Conservation (phyloP, 148 eudicot species). For the Rhododendron mucronatum region DNA sequence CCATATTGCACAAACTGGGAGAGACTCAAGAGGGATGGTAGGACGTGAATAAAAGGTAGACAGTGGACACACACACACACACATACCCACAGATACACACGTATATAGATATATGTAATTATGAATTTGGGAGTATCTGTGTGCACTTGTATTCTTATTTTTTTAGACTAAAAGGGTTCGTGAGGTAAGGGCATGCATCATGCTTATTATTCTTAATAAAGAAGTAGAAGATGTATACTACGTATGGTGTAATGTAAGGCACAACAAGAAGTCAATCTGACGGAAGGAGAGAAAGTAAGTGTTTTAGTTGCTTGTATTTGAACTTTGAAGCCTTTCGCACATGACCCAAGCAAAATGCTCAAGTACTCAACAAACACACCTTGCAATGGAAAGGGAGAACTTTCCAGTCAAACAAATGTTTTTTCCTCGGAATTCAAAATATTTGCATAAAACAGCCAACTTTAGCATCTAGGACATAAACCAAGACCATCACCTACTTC, state of each 20-base stretch:
- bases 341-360: background rate
- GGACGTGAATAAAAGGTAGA: background rate
- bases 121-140: background rate
- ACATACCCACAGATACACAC: background rate
- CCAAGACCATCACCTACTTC: background rate
- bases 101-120: background rate
- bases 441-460: background rate
- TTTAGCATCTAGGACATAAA: background rate
- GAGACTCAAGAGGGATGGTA: conserved; percentile 1
- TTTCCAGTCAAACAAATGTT: background rate
- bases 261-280: background rate
- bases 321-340: background rate
- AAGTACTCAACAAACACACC: background rate
- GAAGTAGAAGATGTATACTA: background rate
- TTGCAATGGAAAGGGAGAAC: background rate
- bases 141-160: background rate
- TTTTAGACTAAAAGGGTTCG: background rate
- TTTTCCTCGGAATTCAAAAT: background rate
- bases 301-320: background rate
- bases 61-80: too few species aligned
- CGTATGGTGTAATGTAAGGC: background rate
- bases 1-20: conserved; percentile 23
- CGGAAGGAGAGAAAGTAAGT: background rate
- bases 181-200: conserved; percentile 17
- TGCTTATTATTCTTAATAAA: background rate